Percentiles rank a stretch among this genome's conserved stretches.
phyloP scores from a whole-genome alignment of 495 filamentous ascomycete genomes.

The Rhypophila decipiens region DNA sequence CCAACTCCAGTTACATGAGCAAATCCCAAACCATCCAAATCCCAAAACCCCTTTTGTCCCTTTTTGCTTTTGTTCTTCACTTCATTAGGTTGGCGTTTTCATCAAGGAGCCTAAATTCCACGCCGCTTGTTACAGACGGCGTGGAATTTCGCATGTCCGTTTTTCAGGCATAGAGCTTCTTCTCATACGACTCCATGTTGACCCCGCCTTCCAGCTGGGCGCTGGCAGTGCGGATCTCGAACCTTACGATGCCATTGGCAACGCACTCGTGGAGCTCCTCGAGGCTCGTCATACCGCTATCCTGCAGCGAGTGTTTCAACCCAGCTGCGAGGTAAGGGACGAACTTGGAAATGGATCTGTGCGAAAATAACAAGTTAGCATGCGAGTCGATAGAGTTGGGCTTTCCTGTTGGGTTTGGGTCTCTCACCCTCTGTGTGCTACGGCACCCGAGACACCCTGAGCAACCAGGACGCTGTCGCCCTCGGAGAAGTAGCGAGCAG shows the following conservation, averaged over 20 bases:
- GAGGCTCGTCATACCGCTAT: constrained; percentile 80
- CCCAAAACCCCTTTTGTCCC: too few relatives aligned
- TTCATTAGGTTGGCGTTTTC: too few relatives aligned
- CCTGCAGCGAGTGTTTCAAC: constrained; percentile 94
- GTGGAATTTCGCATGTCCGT: too few relatives aligned
- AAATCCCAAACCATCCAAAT: too few relatives aligned
- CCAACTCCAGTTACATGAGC: too few relatives aligned
- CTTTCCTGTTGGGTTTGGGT: background rate
- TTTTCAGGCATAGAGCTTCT: constrained; percentile 98
- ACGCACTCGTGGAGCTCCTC: constrained; percentile 70
- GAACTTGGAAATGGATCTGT: constrained; percentile 76
- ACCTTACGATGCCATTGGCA: constrained; percentile 69
- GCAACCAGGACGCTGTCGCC: constrained; percentile 90
- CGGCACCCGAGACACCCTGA: constrained; percentile 81
- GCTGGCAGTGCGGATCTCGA: constrained; percentile 89
- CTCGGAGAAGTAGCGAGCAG: constrained; percentile 97
- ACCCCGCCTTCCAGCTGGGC: constrained; percentile 94
- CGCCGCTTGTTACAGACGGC: too few relatives aligned
- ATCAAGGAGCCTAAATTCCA: too few relatives aligned
- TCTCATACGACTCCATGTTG: constrained; percentile 97
- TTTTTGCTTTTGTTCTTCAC: too few relatives aligned
- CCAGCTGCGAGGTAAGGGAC: constrained; percentile 91
- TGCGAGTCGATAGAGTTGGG: background rate
- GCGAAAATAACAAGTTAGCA: constrained; percentile 14
- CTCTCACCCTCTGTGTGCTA: constrained; percentile 49